These are phyloP conservation scores for Echria macrotheca DNA, from an alignment of 495 filamentous ascomycete species.

Conservation along the genomic window DNA sequence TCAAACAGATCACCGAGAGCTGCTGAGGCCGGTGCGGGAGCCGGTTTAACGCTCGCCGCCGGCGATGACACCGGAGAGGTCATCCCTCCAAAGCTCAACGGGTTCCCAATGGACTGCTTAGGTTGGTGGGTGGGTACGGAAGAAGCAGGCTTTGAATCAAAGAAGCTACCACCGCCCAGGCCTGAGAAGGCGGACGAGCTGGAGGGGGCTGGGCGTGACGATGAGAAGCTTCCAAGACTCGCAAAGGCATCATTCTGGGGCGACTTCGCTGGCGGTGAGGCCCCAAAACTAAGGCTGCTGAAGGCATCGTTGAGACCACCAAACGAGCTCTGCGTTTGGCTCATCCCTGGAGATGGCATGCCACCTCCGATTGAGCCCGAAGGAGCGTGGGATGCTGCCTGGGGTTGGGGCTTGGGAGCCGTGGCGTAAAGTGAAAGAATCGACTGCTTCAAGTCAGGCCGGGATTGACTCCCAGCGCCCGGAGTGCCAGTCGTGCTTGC, in stretches of 20 bases:
- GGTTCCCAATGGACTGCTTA: constrained; percentile 43
- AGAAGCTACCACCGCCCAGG: constrained; percentile 69
- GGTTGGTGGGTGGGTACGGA: constrained; percentile 34
- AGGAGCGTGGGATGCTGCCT: constrained; percentile 36
- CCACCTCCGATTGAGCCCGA: constrained; percentile 45
- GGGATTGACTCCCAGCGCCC: constrained; percentile 56
- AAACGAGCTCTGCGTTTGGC: constrained; percentile 48
- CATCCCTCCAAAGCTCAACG: constrained; percentile 47
- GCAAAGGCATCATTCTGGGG: constrained; percentile 65
- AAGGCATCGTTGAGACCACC: constrained; percentile 85
- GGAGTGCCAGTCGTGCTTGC: constrained; percentile 63
- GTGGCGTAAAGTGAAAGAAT: constrained; percentile 94
- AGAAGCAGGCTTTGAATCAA: constrained; percentile 63
- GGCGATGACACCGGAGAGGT: constrained; percentile 40
- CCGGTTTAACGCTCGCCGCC: constrained; percentile 37
- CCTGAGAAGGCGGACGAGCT: constrained; percentile 50
- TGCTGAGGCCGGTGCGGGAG: constrained; percentile 42
- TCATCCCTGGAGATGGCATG: constrained; percentile 45
- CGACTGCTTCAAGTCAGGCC: constrained; percentile 93
- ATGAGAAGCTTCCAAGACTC: constrained; percentile 58
- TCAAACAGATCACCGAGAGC: constrained; percentile 74
- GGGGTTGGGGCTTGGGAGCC: constrained; percentile 62
- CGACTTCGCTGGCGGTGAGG: constrained; percentile 48
- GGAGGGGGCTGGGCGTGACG: constrained; percentile 48
- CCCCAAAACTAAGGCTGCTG: constrained; percentile 67